A percentile compares a stretch with the other conserved stretches of the same genome.
These are phyloP conservation scores for Carex arenaria DNA, from an alignment of 202 grass and related monocot genomes.

Conservation along the genomic window DNA sequence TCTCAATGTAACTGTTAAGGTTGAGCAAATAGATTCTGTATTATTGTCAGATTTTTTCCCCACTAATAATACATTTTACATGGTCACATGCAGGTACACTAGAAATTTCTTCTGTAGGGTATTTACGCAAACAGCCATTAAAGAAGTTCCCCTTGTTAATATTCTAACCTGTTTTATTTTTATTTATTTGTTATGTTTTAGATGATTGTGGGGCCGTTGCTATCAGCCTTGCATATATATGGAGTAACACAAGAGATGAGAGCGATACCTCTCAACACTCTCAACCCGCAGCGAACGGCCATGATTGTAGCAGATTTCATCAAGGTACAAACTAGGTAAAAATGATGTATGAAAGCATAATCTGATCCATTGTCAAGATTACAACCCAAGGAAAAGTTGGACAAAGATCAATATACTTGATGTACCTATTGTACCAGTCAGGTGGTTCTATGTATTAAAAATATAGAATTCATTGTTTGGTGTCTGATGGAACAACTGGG, in stretches of 20 bases:
- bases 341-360: neutral
- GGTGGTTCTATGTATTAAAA: neutral
- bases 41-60: neutral
- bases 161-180: neutral
- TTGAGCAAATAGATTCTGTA: neutral
- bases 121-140: neutral
- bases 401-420: neutral
- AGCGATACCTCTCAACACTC: constrained; percentile 86
- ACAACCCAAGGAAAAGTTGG: neutral
- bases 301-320: constrained; percentile 87
- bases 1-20: neutral
- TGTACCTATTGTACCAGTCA: neutral
- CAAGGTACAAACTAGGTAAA: constrained; percentile 42
- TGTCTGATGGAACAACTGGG: neutral
- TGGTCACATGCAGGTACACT: neutral
- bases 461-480: neutral
- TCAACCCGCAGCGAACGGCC: constrained; percentile 83
- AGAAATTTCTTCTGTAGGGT: neutral
- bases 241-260: constrained; percentile 88
- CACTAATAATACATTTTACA: too few relatives aligned
- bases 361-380: constrained; percentile 3
- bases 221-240: constrained; percentile 81
- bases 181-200: constrained; percentile 31
- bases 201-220: constrained; percentile 82
- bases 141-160: neutral